A percentile compares a stretch with the other conserved stretches of the same genome.
These are phyloP conservation scores for Chamaenerion angustifolium DNA, from an alignment of 345 rosid genomes.

Conservation along the genomic window DNA sequence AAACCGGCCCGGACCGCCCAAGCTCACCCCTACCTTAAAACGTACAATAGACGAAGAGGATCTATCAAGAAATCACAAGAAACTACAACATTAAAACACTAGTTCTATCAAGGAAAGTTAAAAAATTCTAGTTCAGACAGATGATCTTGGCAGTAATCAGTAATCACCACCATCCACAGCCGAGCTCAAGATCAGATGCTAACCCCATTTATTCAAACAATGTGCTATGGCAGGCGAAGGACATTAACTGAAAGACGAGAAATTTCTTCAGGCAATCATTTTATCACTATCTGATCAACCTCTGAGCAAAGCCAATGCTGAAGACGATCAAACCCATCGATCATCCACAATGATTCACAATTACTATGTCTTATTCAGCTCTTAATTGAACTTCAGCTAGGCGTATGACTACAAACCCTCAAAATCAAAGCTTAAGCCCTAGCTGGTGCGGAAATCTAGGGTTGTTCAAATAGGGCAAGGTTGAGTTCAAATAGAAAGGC, in stretches of 20 bases:
- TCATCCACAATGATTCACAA: no score
- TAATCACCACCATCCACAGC: not conserved
- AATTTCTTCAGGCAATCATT: no score
- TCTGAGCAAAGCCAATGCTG: no score
- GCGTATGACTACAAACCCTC: not conserved
- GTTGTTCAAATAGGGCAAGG: slow-evolving; percentile 7
- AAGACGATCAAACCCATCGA: no score
- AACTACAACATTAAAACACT: no score
- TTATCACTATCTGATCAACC: no score
- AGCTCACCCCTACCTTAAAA: no score
- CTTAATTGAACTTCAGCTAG: no score
- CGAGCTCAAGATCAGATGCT: not conserved
- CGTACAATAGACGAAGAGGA: no score
- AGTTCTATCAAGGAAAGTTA: not conserved
- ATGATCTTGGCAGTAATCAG: not conserved
- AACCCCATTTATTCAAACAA: not conserved
- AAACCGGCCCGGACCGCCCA: no score
- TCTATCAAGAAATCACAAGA: no score
- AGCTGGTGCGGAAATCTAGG: slow-evolving; percentile 2
- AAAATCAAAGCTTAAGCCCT: slow-evolving; percentile 16
- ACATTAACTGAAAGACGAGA: not conserved
- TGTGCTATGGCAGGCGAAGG: not conserved
- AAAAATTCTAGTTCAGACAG: not conserved
- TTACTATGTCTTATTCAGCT: no score
- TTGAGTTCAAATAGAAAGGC: not conserved